Evolutionary conservation across 345 rosid genomes (phyloP), one percentile per base, ranked within the genome.

Genomic region (Moringa oleifera): DNA sequence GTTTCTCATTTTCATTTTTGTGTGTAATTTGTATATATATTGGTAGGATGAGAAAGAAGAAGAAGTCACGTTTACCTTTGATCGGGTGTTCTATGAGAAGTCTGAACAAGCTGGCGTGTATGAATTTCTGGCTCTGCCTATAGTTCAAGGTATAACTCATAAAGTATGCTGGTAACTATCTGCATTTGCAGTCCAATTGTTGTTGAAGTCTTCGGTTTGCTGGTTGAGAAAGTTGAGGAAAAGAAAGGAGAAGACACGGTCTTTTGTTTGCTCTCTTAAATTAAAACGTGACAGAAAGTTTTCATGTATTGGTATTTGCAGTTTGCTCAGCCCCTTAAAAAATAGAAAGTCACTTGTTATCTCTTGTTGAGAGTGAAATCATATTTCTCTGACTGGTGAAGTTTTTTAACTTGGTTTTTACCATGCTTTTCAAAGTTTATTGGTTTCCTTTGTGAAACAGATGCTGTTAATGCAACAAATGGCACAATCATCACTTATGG

Each of bases 401-500:
- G n/a, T 36, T 45, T 47, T 33, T 49, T 67, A n/a, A 54, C 65
- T 56, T 50, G 47, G 20, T 52, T 28, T 53, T 15, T 22, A 31
- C 61, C 28, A 53, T 63, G 62, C 41, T 51, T 63, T 60, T 18
- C 53, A 60, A 53, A 63, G 1, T 25, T 9, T 68, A 10, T 22
- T 0, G 46, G 22, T 66, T 18, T 64, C 12, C 25, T 49, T 46
- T 20, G 36, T 55, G 52, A 68, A 69, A 62, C 84, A 89, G 90
- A 84, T 77, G 89, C 84, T 53, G 58, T 87, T 20, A 84, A 79
- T 57, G 95, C 69, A 36, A 74, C 76, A 19, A 91, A 89, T 64
- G 98, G 98, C 33, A 83, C 92, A 8, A 81, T 92, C 71, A 92
- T 92, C 65, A 83, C 91, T 25, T 85, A 87, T 21, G 95, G 98